Evolutionary conservation across 768 basidiomycete genomes (phyloP).

Genomic region (Mycena venus): DNA sequence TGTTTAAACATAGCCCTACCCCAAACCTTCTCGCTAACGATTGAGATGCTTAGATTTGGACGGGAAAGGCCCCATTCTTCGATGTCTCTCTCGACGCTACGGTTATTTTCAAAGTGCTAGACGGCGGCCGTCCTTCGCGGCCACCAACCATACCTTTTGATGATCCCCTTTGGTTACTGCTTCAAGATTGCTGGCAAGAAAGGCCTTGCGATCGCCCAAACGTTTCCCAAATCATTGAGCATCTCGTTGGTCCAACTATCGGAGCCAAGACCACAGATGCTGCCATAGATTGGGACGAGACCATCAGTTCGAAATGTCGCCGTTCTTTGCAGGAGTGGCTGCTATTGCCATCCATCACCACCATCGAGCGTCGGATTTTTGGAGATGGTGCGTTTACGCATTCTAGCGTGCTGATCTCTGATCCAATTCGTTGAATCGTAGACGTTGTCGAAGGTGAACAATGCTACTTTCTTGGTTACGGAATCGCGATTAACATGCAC

Average conservation of each 20-base stretch:
- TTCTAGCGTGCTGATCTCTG: not conserved
- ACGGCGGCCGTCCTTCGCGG: conserved; percentile 9
- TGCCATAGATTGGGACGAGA: conserved; percentile 23
- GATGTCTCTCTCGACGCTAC: not conserved
- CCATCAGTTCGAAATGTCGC: conserved; percentile 18
- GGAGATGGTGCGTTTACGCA: not conserved
- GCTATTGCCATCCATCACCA: conserved; percentile 18
- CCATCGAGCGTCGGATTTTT: conserved; percentile 16
- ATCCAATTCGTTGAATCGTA: not conserved
- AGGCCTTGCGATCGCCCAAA: conserved; percentile 9
- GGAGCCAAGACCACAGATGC: not conserved
- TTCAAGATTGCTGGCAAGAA: conserved; percentile 23
- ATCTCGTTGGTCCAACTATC: conserved; percentile 6
- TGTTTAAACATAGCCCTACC: not conserved
- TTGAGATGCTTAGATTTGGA: conserved; percentile 10
- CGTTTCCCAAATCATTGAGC: conserved; percentile 13
- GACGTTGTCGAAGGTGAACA: not conserved
- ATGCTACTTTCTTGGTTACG: not conserved
- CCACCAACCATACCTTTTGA: not conserved
- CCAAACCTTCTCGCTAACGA: not conserved
- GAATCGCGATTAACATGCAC: not conserved
- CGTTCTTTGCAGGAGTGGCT: conserved; percentile 23
- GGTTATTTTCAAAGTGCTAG: conserved; percentile 2
- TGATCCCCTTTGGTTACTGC: conserved; percentile 25
- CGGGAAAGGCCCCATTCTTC: conserved; percentile 18